A percentile compares a stretch with the other conserved stretches of the same genome.
These are phyloP conservation scores for Cordyceps sp. DNA, from an alignment of 2,329 filamentous ascomycete species.

Conservation along the genomic window DNA sequence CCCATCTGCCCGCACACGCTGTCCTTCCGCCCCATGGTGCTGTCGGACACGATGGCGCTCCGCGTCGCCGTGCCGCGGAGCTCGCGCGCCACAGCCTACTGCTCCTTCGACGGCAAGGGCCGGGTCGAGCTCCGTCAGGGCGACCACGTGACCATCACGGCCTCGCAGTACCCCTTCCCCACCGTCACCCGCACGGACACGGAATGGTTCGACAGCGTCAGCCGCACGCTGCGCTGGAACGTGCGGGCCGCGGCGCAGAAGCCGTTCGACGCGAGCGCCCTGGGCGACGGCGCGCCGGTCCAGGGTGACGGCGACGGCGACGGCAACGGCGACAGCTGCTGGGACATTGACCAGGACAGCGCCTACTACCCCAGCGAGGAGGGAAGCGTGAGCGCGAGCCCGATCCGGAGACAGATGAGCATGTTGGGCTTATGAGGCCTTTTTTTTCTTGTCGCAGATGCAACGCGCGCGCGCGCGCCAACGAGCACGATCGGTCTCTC, in stretches of 20 bases:
- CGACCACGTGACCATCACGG: constrained; percentile 90
- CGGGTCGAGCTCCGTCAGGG: constrained; percentile 85
- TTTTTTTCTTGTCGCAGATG: no score
- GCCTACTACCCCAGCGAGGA: constrained; percentile 58
- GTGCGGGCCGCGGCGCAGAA: constrained; percentile 84
- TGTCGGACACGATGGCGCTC: constrained; percentile 85
- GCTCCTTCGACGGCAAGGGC: constrained; percentile 93
- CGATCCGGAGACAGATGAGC: constrained; percentile 57
- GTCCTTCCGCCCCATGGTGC: constrained; percentile 93
- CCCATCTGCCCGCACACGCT: constrained; percentile 96
- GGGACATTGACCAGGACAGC: constrained; percentile 90
- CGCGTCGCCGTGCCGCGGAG: constrained; percentile 73
- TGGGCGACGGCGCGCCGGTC: constrained; percentile 14
- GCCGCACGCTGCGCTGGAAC: constrained; percentile 87
- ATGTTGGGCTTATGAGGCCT: constrained; percentile 32
- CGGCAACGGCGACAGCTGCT: constrained; percentile 45
- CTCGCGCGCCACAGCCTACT: constrained; percentile 87
- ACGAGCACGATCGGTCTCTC: no score
- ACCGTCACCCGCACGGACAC: constrained; percentile 79
- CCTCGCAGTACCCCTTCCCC: constrained; percentile 91
- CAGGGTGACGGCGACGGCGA: constrained; percentile 34
- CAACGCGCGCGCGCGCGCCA: no score
- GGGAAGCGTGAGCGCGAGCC: constrained; percentile 48
- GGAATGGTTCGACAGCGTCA: constrained; percentile 96
- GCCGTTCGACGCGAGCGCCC: constrained; percentile 49